A percentile compares a stretch with the other conserved stretches of the same genome.
These are phyloP conservation scores for Cucumis hystrix DNA, from an alignment of 306 rosid genomes.

Conservation along the genomic window DNA sequence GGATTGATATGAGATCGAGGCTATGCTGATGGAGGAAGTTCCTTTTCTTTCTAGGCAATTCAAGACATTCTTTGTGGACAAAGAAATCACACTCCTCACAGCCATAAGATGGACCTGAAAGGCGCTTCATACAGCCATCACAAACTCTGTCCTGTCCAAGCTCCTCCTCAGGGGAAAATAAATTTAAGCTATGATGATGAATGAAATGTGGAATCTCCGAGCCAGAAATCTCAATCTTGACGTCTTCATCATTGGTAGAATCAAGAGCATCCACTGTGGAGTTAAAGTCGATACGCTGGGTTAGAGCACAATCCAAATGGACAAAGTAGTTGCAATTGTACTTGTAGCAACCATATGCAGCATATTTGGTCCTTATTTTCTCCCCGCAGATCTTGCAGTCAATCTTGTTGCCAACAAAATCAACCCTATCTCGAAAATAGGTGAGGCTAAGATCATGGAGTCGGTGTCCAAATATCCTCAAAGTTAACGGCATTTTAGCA, in stretches of 20 bases:
- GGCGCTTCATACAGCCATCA: neutral
- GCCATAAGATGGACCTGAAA: neutral
- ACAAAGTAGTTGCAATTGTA: neutral
- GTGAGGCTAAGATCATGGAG: neutral
- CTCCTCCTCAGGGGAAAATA: neutral
- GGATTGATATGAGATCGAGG: neutral
- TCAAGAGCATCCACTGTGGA: neutral
- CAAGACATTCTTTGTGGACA: neutral
- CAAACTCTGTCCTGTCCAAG: neutral
- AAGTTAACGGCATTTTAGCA: neutral
- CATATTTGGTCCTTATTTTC: neutral
- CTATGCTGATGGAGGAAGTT: neutral
- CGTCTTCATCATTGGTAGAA: neutral
- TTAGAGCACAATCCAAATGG: constrained; percentile 1
- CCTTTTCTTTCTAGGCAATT: neutral
- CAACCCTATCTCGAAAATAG: neutral
- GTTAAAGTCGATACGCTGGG: neutral
- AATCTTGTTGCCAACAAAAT: neutral
- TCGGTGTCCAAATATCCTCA: neutral
- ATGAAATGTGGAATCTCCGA: neutral
- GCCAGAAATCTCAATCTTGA: neutral
- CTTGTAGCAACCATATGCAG: constrained; percentile 3
- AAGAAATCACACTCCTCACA: neutral
- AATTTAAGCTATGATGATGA: neutral
- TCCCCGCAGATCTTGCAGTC: neutral